These are phyloP conservation scores for Myxozyma geophila DNA, from an alignment of 805 yeast species.

Conservation along the genomic window DNA sequence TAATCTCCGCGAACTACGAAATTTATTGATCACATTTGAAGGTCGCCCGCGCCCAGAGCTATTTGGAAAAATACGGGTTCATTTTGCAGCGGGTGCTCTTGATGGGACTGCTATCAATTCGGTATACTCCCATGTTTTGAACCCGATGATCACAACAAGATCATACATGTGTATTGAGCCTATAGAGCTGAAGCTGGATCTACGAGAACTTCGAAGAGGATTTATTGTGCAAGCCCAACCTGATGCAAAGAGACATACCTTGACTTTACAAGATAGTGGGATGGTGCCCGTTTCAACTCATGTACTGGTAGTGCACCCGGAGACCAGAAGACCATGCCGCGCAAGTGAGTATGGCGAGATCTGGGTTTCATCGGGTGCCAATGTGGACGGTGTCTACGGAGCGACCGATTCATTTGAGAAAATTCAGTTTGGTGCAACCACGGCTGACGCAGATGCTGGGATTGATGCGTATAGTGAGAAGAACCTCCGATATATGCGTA, in stretches of 20 bases:
- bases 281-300: conserved; percentile 95
- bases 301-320: conserved; percentile 93
- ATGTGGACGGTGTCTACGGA: conserved; percentile 62
- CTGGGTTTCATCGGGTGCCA: conserved; percentile 93
- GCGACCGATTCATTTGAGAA: conserved; percentile 55
- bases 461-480: conserved; percentile 13
- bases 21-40: conserved; percentile 80
- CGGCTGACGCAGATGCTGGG: conserved; percentile 66
- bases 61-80: conserved; percentile 59
- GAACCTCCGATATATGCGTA: conserved; percentile 67
- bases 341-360: conserved; percentile 96
- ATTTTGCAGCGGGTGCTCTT: conserved; percentile 66
- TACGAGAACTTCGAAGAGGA: conserved; percentile 88
- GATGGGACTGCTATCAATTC: conserved; percentile 72
- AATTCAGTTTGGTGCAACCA: conserved; percentile 64
- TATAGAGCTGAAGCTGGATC: conserved; percentile 83
- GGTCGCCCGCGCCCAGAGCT: conserved; percentile 72
- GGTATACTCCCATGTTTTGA: conserved; percentile 76
- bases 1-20: conserved; percentile 66
- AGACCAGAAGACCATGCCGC: conserved; percentile 74
- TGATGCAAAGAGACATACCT: conserved; percentile 50
- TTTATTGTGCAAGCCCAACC: conserved; percentile 71
- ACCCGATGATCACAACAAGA: conserved; percentile 81
- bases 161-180: conserved; percentile 90
- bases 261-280: conserved; percentile 90